Evolutionary conservation across 768 basidiomycete genomes (phyloP).

Genomic region (Russula brevipes): DNA sequence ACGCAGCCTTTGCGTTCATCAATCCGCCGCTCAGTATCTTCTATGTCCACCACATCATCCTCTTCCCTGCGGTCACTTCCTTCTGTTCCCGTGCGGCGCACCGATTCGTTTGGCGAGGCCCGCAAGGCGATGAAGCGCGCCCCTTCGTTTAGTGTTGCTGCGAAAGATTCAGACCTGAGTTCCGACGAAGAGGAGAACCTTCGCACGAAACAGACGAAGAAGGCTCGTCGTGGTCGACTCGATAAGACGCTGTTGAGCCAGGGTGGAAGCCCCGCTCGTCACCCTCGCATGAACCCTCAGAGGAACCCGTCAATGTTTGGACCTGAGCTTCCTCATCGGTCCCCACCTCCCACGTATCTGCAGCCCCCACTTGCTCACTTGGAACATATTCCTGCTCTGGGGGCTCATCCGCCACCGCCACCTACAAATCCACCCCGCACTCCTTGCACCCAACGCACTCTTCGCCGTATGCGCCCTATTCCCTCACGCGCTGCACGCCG

Average conservation of each 20-base stretch:
- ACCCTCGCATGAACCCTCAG: slow-evolving; percentile 16
- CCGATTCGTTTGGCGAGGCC: slow-evolving; percentile 18
- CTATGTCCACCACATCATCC: slow-evolving; percentile 21
- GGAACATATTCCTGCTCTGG: slow-evolving; percentile 33
- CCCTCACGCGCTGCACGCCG: slow-evolving; percentile 23
- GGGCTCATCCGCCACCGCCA: slow-evolving; percentile 33
- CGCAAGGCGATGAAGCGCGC: slow-evolving; percentile 24
- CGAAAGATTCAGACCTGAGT: slow-evolving; percentile 12
- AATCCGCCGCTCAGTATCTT: slow-evolving; percentile 15
- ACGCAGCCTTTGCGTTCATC: slow-evolving; percentile 16
- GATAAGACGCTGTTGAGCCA: slow-evolving; percentile 8
- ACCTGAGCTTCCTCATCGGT: slow-evolving; percentile 22
- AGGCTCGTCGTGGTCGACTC: slow-evolving; percentile 17
- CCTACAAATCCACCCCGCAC: slow-evolving; percentile 64
- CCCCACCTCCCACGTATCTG: not conserved
- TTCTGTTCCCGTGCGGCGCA: slow-evolving; percentile 9
- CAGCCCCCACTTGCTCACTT: slow-evolving; percentile 18
- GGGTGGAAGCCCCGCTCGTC: slow-evolving; percentile 7
- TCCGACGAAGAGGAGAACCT: slow-evolving; percentile 22
- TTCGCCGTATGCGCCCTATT: slow-evolving; percentile 24
- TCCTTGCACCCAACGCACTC: slow-evolving; percentile 42
- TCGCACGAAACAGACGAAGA: slow-evolving; percentile 22
- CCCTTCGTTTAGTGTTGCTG: slow-evolving; percentile 21
- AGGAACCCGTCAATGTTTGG: slow-evolving; percentile 24
- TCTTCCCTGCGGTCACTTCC: slow-evolving; percentile 21